These are phyloP conservation scores for Tulasnella sp. DNA, from an alignment of 768 basidiomycete species.

Conservation along the genomic window DNA sequence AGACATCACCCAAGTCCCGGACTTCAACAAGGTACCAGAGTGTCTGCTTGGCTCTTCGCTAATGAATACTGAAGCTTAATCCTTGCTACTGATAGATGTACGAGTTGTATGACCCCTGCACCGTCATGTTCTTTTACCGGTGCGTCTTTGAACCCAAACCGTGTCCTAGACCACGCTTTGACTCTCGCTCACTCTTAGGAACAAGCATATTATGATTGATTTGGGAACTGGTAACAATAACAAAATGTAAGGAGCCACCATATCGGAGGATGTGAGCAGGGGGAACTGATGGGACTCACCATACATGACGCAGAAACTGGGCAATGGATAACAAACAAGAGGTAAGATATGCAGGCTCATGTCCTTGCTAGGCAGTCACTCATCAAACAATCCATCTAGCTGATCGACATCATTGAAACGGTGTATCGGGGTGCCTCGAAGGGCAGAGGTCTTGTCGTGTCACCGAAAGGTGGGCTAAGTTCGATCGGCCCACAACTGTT, in stretches of 20 bases:
- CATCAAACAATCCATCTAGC: conserved; percentile 48
- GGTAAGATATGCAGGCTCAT: conserved; percentile 48
- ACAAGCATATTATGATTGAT: conserved; percentile 99
- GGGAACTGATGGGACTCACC: background rate
- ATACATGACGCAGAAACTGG: conserved; percentile 79
- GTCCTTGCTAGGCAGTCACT: background rate
- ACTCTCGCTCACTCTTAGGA: conserved; percentile 53
- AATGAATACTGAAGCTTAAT: background rate
- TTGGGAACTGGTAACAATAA: conserved; percentile 99
- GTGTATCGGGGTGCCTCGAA: conserved; percentile 98
- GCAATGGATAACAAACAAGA: conserved; percentile 99
- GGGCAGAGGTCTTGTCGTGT: conserved; percentile 96
- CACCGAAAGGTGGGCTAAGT: conserved; percentile 76
- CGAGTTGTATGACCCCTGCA: conserved; percentile 95
- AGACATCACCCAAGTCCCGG: conserved; percentile 96
- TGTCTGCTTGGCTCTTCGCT: background rate
- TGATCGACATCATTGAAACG: conserved; percentile 98
- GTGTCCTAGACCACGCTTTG: conserved; percentile 36
- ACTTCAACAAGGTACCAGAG: conserved; percentile 88
- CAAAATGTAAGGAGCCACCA: conserved; percentile 74
- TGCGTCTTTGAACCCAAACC: conserved; percentile 48
- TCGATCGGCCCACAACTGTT: background rate
- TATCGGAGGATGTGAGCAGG: background rate
- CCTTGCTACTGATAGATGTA: conserved; percentile 74
- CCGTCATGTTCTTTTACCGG: conserved; percentile 99